Base-by-base conservation (phyloP, 106 monocot species). In the Dactylorhiza incarnata region DNA sequence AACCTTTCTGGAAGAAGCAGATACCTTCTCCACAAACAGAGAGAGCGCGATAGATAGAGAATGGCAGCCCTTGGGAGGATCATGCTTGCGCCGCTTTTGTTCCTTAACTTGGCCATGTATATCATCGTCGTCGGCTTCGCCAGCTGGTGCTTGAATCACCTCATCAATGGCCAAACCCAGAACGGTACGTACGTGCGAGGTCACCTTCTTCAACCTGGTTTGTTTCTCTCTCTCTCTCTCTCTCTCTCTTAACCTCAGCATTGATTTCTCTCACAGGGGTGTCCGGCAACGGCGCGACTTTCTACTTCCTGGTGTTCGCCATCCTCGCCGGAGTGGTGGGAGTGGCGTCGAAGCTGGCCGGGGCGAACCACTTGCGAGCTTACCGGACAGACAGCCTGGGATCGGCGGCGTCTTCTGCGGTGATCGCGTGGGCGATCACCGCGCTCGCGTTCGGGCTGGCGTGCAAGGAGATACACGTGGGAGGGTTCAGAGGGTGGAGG, bases 311-410 rank as follows among this genome's bases (percentile, higher is more conserved):
- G 37, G 56, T 95, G 17, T 92, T 92, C 56, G 82, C 95, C 0
- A 90, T 90, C 37, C 83, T 96, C 4, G 93, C 93, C 8, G 90
- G 92, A 0, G 93, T 96, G 3, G 47, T 96, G 3, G 93, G 95
- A 14, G 87, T 83, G 45, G 85, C 80, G 17, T 90, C 95, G 24
- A 93, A 93, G 87, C 80, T 96, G 15, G 85, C 88, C 19, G 92
- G 90, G 1, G 84, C 82, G n/a, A 79, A 85, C 84, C 92, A 95
- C 77, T 6, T 92, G 1, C 79, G 89, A 7, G 66, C 73, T 17
- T 92, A 89, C 89, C 71, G 92, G 75, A 83, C 45, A 55, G 86
- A 90, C 48, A 92, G 83, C 79, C 90, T 86, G 13, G 78, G 86
- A 13, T 77, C 88, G 5, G 89, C 81, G 3, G 84, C 92, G 2